Base-by-base conservation (phyloP, 2,329 filamentous ascomycete genomes). In the Colletotrichum tanaceti region DNA sequence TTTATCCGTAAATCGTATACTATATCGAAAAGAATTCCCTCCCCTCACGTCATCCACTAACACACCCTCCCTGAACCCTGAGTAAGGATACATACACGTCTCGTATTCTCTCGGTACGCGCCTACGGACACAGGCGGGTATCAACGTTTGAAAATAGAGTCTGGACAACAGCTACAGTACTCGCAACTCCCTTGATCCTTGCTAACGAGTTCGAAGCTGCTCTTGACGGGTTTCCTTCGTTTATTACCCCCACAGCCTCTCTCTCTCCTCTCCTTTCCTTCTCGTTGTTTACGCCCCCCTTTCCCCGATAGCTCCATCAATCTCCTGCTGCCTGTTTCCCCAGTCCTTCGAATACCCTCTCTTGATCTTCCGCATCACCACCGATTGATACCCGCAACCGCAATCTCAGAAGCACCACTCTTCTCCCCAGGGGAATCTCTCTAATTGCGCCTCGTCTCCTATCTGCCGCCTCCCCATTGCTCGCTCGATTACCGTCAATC, bases 61-160 rank as follows among this genome's bases (percentile, higher is more conserved):
- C n/a, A n/a, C 43, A 41, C 58, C 28, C 28, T 6, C 28, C 28
- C 28, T 28, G n/a, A n/a, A n/a, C 6, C 28, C 28, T 28, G 28
- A 7, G 28, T 28, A 7, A 7, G 28, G 6, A 28, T 28, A 7
- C 7, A 28, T 66, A 35, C 35, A 5, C 65, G 61, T 68, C 65
- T 65, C 61, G 65, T 68, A 65, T 68, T 64, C 7, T 41, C 59
- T 67, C 24, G 58, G 58, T 46, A 60, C 38, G 44, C 20, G 20
- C 28, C 13, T 58, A 43, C n/a, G n/a, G n/a, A n/a, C n/a, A n/a
- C n/a, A n/a, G n/a, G n/a, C n/a, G n/a, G n/a, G n/a, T n/a, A n/a
- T 9, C 18, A 11, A 16, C 44, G 24, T 24, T 39, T 20, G 9
- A 16, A 20, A 18, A 24, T 60, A n/a, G 46, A 43, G 46, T 50